Conservation (phyloP, 2,329 filamentous ascomycete genomes). For the Hypoxylon sp. region DNA sequence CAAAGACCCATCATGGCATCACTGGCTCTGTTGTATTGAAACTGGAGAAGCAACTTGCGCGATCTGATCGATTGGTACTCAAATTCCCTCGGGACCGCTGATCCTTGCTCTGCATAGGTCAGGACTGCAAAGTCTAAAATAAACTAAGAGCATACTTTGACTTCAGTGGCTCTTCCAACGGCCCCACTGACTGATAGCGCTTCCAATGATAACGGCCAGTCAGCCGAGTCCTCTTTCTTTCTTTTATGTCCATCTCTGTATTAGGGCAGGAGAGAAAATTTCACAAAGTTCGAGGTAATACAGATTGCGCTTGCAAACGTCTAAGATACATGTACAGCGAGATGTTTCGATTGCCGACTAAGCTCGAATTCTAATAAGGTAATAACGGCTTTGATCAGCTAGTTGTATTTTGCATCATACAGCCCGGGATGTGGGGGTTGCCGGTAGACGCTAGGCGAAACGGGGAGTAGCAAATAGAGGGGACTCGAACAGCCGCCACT, state of each 20-base stretch:
- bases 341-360: slow-evolving; percentile 5
- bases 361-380: slow-evolving; percentile 24
- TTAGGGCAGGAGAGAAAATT: background rate
- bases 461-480: background rate
- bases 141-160: slow-evolving; percentile 30
- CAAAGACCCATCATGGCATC: slow-evolving; percentile 10
- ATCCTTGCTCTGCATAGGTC: slow-evolving; percentile 18
- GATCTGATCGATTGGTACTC: slow-evolving; percentile 33
- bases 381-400: slow-evolving; percentile 17
- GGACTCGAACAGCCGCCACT: slow-evolving; percentile 21
- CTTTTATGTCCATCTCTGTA: background rate
- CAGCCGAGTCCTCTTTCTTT: background rate
- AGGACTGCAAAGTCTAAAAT: slow-evolving; percentile 27
- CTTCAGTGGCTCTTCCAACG: slow-evolving; percentile 7
- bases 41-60: slow-evolving; percentile 29
- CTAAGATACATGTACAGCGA: background rate
- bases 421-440: slow-evolving; percentile 38
- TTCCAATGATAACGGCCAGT: background rate
- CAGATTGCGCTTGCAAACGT: background rate
- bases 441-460: slow-evolving; percentile 27
- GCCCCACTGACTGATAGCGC: slow-evolving; percentile 1
- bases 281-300: background rate
- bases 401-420: slow-evolving; percentile 29
- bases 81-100: slow-evolving; percentile 11
- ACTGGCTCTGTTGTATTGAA: slow-evolving; percentile 26